These are phyloP conservation scores for Candida peoriensis DNA, from an alignment of 805 yeast genomes.

Conservation along the genomic window DNA sequence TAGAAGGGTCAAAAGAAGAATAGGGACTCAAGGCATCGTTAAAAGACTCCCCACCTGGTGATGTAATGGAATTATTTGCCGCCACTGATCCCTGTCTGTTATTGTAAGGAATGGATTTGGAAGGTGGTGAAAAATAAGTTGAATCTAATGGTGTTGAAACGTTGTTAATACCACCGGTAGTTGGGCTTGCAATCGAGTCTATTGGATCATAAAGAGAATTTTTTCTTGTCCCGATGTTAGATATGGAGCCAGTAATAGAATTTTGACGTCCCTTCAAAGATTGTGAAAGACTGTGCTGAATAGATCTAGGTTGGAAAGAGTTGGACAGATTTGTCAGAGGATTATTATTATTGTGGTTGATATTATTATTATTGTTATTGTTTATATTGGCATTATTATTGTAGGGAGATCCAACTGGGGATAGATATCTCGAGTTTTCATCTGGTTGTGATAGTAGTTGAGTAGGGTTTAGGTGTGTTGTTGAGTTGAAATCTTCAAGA, in stretches of 20 bases:
- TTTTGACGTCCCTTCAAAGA: slow-evolving; percentile 5
- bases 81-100: background rate
- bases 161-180: slow-evolving; percentile 12
- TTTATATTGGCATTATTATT: slow-evolving; percentile 9
- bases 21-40: slow-evolving; percentile 24
- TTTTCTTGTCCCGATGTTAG: slow-evolving; percentile 10
- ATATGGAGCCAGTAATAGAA: slow-evolving; percentile 3
- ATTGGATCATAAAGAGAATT: slow-evolving; percentile 21
- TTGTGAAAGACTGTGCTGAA: too few species aligned
- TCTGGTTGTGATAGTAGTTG: background rate
- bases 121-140: slow-evolving; percentile 23
- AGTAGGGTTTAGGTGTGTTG: slow-evolving; percentile 3
- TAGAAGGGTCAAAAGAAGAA: slow-evolving; percentile 22
- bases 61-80: background rate
- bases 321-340: background rate
- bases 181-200: slow-evolving; percentile 16
- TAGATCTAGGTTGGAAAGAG: slow-evolving; percentile 3
- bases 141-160: slow-evolving; percentile 13
- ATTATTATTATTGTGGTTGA: background rate
- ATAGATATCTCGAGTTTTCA: slow-evolving; percentile 11
- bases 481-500: too few species aligned
- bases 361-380: background rate
- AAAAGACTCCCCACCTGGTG: slow-evolving; percentile 14
- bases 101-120: slow-evolving; percentile 16
- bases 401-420: slow-evolving; percentile 22